A percentile compares a stretch with the other conserved stretches of the same genome.
These are phyloP conservation scores for Coniochaeta ligniaria DNA, from an alignment of 2,329 filamentous ascomycete species.

Conservation along the genomic window DNA sequence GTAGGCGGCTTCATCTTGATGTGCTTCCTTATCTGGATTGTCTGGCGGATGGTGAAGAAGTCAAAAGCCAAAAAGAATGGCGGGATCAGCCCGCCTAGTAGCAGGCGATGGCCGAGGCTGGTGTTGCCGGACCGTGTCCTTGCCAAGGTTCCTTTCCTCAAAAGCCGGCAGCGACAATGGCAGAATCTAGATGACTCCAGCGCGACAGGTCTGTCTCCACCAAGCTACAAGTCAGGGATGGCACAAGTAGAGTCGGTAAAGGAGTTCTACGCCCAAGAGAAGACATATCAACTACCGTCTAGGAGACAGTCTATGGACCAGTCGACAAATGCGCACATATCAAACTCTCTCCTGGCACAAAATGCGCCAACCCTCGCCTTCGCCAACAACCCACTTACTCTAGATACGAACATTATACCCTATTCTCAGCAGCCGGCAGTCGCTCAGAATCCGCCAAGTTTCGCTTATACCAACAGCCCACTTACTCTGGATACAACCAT, in stretches of 20 bases:
- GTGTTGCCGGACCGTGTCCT: constrained; percentile 14
- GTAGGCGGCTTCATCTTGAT: constrained; percentile 36
- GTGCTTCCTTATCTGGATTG: constrained; percentile 36
- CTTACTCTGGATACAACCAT: background rate
- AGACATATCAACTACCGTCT: constrained; percentile 8
- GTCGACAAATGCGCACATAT: background rate
- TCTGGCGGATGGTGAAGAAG: constrained; percentile 31
- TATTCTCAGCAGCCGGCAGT: background rate
- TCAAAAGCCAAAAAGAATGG: constrained; percentile 16
- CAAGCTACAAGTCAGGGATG: constrained; percentile 12
- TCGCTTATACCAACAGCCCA: background rate
- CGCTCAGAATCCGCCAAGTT: background rate
- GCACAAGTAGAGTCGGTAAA: constrained; percentile 2
- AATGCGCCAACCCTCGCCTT: background rate
- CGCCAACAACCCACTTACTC: background rate
- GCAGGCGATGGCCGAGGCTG: constrained; percentile 4
- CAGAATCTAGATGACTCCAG: constrained; percentile 20
- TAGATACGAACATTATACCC: background rate
- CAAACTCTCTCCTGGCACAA: background rate
- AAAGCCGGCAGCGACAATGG: constrained; percentile 13
- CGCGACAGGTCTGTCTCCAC: constrained; percentile 6
- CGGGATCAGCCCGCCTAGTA: constrained; percentile 5
- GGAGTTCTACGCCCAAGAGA: constrained; percentile 13
- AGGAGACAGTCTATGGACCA: constrained; percentile 1
- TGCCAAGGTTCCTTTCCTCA: constrained; percentile 27